Evolutionary conservation across 2,329 filamentous ascomycete species (phyloP).

Genomic region (Pseudogymnoascus sp.): DNA sequence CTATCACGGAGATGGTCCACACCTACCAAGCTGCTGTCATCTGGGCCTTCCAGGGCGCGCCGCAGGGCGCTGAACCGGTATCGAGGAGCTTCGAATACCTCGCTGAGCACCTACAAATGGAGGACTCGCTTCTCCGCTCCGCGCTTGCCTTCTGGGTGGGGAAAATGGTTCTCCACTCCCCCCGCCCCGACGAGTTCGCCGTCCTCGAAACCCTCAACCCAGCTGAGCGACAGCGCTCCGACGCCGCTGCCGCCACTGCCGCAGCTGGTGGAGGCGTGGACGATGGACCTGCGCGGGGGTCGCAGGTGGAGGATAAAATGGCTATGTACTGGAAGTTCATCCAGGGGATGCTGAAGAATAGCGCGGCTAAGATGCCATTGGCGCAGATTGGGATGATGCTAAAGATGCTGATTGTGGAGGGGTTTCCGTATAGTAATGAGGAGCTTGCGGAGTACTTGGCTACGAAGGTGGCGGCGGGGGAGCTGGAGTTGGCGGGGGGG

Average conservation of each 20-base stretch:
- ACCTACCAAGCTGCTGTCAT: slow-evolving; percentile 87
- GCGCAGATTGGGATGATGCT: slow-evolving; percentile 87
- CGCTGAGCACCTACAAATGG: slow-evolving; percentile 54
- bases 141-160: slow-evolving; percentile 65
- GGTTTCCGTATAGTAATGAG: slow-evolving; percentile 83
- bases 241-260: slow-evolving; percentile 20
- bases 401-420: slow-evolving; percentile 80
- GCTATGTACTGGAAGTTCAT: slow-evolving; percentile 87
- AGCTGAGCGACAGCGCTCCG: slow-evolving; percentile 26
- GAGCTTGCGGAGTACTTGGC: slow-evolving; percentile 74
- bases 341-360: slow-evolving; percentile 89
- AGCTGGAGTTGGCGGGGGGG: slow-evolving; percentile 60
- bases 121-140: slow-evolving; percentile 59
- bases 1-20: slow-evolving; percentile 60
- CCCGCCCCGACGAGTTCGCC: slow-evolving; percentile 45
- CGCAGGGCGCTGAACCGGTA: slow-evolving; percentile 20
- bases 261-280: slow-evolving; percentile 26
- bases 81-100: slow-evolving; percentile 44
- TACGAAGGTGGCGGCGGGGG: slow-evolving; percentile 65
- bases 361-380: slow-evolving; percentile 69
- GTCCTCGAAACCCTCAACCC: slow-evolving; percentile 58
- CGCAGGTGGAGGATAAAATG: slow-evolving; percentile 50
- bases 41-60: slow-evolving; percentile 59
- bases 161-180: slow-evolving; percentile 55
- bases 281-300: slow-evolving; percentile 37